Base-by-base conservation (phyloP, 306 rosid genomes). In the Erythrophleum fordii region DNA sequence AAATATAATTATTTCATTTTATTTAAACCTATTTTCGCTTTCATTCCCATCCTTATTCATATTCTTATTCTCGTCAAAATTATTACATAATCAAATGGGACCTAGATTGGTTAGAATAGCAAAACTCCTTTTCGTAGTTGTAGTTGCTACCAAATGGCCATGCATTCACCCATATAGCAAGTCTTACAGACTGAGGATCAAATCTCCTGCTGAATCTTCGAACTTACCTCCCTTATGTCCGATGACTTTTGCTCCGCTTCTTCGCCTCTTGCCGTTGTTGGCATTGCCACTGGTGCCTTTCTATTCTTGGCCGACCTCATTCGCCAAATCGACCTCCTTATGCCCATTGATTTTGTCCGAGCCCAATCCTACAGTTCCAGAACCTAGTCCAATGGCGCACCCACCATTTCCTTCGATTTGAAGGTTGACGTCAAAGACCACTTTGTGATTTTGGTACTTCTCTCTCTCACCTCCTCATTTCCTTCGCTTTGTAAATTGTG, bases 231-330 rank as follows among this genome's bases (percentile, higher is more conserved):
- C 53, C 85, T 78, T 76, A 89, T 94, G 72, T 22, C 91, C 35
- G 72, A 41, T 42, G 94, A 90, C 69, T 81, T 87, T 31, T 8
- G 37, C 68, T 35, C 53, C 41, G 0, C 6, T 34, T 75, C 89
- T 58, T 65, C 83, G 5, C 82, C 87, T 4, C 92, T 92, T 18
- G 86, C 84, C 20, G 46, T 92, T 6, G 88, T 94, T 23, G 98
- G 98, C 64, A 94, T 94, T 0, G 94, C 93, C 86, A 94, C 97
- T 11, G 98, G 98, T 46, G 96, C 97, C 0, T 89, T 92, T 59
- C 48, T 91, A 53, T 94, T 94, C 89, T 61, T 91, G 9, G 98
- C 98, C 35, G 98, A 92, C 88, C 77, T 94, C 9, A 97, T 89
- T 73, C 90, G 97, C 35, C 85, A 59, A 79, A 82, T 94, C 39